Percentiles rank a stretch among this genome's conserved stretches.
Conservation (phyloP, 2,329 filamentous ascomycete species). For the Hymenotorrendiella dingleyae region DNA sequence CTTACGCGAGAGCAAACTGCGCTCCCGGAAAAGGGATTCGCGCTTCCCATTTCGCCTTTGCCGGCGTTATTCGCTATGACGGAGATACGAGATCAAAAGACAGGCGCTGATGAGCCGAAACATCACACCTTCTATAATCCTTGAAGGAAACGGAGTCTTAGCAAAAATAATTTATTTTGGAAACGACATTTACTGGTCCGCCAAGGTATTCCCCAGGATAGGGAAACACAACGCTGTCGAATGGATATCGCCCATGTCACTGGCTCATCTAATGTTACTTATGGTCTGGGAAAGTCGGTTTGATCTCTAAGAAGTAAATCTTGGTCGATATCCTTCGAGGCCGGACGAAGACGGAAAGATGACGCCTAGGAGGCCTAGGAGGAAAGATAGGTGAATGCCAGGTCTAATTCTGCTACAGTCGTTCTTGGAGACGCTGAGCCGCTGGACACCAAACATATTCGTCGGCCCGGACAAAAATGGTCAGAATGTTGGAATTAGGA, state of each 20-base stretch:
- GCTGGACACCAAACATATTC: not conserved
- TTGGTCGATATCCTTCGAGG: not conserved
- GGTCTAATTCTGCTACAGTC: not conserved
- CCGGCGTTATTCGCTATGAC: constrained; percentile 19
- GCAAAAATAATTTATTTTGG: not conserved
- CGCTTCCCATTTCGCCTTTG: constrained; percentile 19
- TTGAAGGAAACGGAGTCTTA: constrained; percentile 12
- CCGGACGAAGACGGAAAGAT: not conserved
- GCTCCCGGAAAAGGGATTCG: constrained; percentile 14
- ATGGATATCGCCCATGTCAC: not conserved
- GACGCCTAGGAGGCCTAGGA: not conserved
- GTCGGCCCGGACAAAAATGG: not conserved
- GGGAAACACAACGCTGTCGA: not conserved
- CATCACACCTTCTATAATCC: constrained; percentile 27
- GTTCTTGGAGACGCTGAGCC: not conserved
- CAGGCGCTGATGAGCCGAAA: constrained; percentile 11
- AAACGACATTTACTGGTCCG: not conserved
- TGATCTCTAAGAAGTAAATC: not conserved
- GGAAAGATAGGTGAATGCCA: not conserved
- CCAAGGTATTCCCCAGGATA: not conserved
- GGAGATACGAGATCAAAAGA: constrained; percentile 21
- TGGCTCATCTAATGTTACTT: not conserved
- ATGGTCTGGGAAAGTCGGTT: not conserved
- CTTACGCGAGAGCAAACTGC: constrained; percentile 11
- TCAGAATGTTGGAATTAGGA: too few species aligned